phyloP scores from a whole-genome alignment of 2,329 filamentous ascomycete species.

The Lecanoromycetidae sp. region DNA sequence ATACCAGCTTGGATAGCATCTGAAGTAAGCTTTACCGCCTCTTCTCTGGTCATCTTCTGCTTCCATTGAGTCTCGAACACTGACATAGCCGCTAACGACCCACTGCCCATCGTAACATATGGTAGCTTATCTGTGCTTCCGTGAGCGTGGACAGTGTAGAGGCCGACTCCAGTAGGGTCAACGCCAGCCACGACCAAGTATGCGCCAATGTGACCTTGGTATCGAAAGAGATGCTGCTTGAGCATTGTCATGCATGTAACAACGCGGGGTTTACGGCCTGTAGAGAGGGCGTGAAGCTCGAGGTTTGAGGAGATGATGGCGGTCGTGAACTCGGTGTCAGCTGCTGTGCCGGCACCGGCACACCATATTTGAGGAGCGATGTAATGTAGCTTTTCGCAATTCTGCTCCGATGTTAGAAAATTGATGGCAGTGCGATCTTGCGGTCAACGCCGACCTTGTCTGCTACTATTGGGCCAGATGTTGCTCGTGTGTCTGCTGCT shows the following conservation, averaged over 20 bases:
- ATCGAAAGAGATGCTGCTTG: conserved; percentile 97
- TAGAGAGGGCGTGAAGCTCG: conserved; percentile 91
- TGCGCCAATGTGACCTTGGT: conserved; percentile 95
- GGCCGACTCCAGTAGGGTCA: conserved; percentile 85
- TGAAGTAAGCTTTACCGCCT: conserved; percentile 68
- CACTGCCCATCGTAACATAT: conserved; percentile 98
- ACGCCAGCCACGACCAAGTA: conserved; percentile 96
- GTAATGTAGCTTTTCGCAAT: conserved; percentile 99
- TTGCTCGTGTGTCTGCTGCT: conserved; percentile 94
- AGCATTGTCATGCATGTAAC: conserved; percentile 99
- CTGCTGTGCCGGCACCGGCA: conserved; percentile 91
- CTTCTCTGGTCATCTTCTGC: conserved; percentile 59
- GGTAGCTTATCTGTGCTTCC: conserved; percentile 97
- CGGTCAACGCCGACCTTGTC: conserved; percentile 56
- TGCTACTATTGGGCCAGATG: conserved; percentile 92
- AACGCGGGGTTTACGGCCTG: conserved; percentile 89
- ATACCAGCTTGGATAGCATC: conserved; percentile 93
- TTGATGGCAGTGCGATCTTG: not conserved
- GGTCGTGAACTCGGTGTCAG: conserved; percentile 98
- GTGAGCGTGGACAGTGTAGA: conserved; percentile 98
- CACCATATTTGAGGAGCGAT: conserved; percentile 99
- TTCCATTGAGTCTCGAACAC: conserved; percentile 97
- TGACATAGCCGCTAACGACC: conserved; percentile 91
- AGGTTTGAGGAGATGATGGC: conserved; percentile 97
- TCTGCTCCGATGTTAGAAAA: conserved; percentile 37